Evolutionary conservation across 306 rosid genomes (phyloP).

Genomic region (Prunus mira): DNA sequence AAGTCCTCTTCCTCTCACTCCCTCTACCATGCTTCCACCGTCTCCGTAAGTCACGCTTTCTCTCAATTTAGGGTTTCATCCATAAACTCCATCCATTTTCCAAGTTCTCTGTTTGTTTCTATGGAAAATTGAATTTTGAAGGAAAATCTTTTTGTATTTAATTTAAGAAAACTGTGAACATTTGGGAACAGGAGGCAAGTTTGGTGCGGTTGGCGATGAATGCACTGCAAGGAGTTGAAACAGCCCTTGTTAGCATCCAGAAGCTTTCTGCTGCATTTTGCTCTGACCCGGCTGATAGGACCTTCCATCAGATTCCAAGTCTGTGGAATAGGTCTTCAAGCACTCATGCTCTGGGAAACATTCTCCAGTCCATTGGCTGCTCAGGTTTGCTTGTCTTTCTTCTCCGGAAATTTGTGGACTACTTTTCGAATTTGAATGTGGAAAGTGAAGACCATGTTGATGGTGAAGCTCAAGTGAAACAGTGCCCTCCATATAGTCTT

Average conservation of each 20-base stretch:
- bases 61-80: slow-evolving; percentile 2
- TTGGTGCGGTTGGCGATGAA: slow-evolving; percentile 73
- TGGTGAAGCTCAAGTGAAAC: slow-evolving; percentile 20
- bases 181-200: slow-evolving; percentile 61
- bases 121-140: not conserved
- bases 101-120: not conserved
- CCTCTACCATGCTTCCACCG: slow-evolving; percentile 33
- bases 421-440: slow-evolving; percentile 38
- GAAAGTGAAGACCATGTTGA: slow-evolving; percentile 28
- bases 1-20: slow-evolving; percentile 19
- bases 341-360: slow-evolving; percentile 66
- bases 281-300: slow-evolving; percentile 66
- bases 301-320: slow-evolving; percentile 57
- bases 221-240: slow-evolving; percentile 70
- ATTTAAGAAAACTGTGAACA: slow-evolving; percentile 5
- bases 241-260: slow-evolving; percentile 63
- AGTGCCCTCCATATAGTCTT: slow-evolving; percentile 46
- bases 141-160: not conserved
- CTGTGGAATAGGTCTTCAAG: slow-evolving; percentile 78
- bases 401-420: slow-evolving; percentile 54
- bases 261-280: slow-evolving; percentile 51
- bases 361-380: slow-evolving; percentile 63
- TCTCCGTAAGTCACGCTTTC: slow-evolving; percentile 58
- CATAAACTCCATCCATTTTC: not conserved
- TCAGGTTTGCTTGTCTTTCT: slow-evolving; percentile 66